Evolutionary conservation across 2,329 filamentous ascomycete genomes (phyloP), one percentile per base, ranked within the genome.

Genomic region (Escovopsis sp.): DNA sequence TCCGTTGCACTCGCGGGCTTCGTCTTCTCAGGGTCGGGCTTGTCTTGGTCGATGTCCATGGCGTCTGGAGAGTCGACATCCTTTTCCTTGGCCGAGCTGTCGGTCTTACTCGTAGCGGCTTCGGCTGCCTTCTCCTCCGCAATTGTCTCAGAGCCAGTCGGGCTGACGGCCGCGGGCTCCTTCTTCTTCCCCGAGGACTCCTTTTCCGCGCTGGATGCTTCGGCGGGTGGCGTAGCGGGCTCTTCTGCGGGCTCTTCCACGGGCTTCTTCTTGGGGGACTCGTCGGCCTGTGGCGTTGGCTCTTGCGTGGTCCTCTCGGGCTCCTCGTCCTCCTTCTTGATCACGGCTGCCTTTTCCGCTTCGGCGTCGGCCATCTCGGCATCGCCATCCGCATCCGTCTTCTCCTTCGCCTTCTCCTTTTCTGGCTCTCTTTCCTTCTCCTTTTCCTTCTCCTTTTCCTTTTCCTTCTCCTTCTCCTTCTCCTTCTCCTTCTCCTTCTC

Each of bases 301-400:
- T 55, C 55, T 14, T 11, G 27, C 27, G 57, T 47, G 2, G 58
- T 53, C 1, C 59, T 48, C 20, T 53, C 54, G 2, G 53, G 49
- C 38, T 66, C 61, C 5, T 48, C 47, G 6, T 67, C 64, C 34
- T 66, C 63, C 29, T 59, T 57, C 43, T 66, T 64, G 37, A 66
- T 62, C 7, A 53, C 48, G n/a, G 59, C 50, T 34, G 55, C 52
- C 11, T 57, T 50, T 9, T 48, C 48, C 1, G 57, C 46, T 1
- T 57, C 54, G 2, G 62, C 47, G 35, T 65, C 67, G 2, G 57
- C 59, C 69, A 74, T 74, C 9, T 69, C 67, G 7, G 73, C 59
- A 49, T 74, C 68, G 11, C 69, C 69, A 43, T 72, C 69, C 2
- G 54, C 56, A 27, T 74, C 70, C 5, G 64, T 53, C 30, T 60